Evolutionary conservation across 208 protist genomes (phyloP), one percentile per base, ranked within the genome.

Genomic region (Trypanosoma melophagium): DNA sequence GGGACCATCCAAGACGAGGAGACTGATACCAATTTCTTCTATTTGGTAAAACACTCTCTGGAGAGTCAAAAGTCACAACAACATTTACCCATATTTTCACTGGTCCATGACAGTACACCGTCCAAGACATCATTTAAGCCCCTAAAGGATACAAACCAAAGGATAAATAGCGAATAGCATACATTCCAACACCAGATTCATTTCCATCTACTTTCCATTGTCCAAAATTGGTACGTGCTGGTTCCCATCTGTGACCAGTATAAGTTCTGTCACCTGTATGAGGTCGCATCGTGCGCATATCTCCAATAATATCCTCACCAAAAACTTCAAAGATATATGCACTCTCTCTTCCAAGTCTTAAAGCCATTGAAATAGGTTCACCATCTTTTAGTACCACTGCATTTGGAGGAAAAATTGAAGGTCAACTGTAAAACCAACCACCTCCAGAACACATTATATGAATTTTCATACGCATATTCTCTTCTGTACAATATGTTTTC

Each of bases 141-240:
- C 40, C 1, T 14, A 28, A 16, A 14, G 58, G 42, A 44, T 53
- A 63, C 9, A 63, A 19, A 31, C 38, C 38, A 40, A 63, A 63
- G 8, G 58, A 40, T 28, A 63, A 17, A 24, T 63, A 63, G 14
- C 58, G 58, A 44, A 52, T 10, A 21, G 58, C 58, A 52, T 63
- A 63, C 35, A 25, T 2, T n/a, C 44, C 45, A 2, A 17, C 13
- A 31, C 2, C 38, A 10, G 21, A 17, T 10, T 19, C 8, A 24
- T 40, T 52, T 63, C 58, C 58, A 38, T 63, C 58, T 21, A 63
- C 58, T 49, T 51, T 35, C 58, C 58, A 63, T 49, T 63, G 16
- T 52, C 58, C 58, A 35, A 28, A 28, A 22, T 2, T 35, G 1
- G 50, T 41, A 8, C 52, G 41, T 52, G 45, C 10, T n/a, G 44